Evolutionary conservation across 2,329 filamentous ascomycete genomes (phyloP).

Genomic region (Neofusicoccum kwambonambiense): DNA sequence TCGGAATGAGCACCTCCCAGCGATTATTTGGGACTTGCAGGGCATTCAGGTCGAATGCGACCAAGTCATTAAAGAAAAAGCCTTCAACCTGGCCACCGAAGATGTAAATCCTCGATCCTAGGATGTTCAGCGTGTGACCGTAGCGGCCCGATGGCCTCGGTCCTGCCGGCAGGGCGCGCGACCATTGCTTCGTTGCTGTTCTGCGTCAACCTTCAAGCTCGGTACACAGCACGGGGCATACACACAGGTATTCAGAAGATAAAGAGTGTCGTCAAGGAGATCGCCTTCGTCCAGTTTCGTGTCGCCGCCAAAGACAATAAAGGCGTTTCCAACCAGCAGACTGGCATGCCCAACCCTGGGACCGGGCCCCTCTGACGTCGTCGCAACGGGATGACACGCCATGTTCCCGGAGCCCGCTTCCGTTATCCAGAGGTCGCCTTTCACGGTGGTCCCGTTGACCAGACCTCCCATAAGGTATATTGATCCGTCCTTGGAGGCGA

Average conservation of each 20-base stretch:
- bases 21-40: slow-evolving; percentile 86
- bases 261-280: slow-evolving; percentile 88
- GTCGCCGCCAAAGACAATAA: slow-evolving; percentile 97
- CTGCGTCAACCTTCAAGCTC: slow-evolving; percentile 28
- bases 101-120: slow-evolving; percentile 95
- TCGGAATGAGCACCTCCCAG: slow-evolving; percentile 89
- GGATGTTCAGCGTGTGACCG: slow-evolving; percentile 91
- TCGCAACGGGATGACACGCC: slow-evolving; percentile 87
- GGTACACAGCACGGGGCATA: slow-evolving; percentile 22
- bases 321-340: slow-evolving; percentile 93
- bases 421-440: slow-evolving; percentile 97
- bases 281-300: slow-evolving; percentile 95
- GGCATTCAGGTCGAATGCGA: slow-evolving; percentile 93
- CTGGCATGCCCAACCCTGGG: slow-evolving; percentile 93
- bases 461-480: slow-evolving; percentile 97
- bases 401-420: slow-evolving; percentile 80
- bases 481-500: slow-evolving; percentile 92
- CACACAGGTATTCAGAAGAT: slow-evolving; percentile 96
- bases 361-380: slow-evolving; percentile 89
- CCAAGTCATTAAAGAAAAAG: slow-evolving; percentile 95
- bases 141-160: slow-evolving; percentile 86
- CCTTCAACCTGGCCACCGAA: slow-evolving; percentile 98
- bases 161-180: slow-evolving; percentile 83
- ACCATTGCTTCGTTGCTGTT: slow-evolving; percentile 95
- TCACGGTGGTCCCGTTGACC: slow-evolving; percentile 92